Evolutionary conservation across 495 filamentous ascomycete genomes (phyloP), one percentile per base, ranked within the genome.

Genomic region (Talaromyces thailandensis): DNA sequence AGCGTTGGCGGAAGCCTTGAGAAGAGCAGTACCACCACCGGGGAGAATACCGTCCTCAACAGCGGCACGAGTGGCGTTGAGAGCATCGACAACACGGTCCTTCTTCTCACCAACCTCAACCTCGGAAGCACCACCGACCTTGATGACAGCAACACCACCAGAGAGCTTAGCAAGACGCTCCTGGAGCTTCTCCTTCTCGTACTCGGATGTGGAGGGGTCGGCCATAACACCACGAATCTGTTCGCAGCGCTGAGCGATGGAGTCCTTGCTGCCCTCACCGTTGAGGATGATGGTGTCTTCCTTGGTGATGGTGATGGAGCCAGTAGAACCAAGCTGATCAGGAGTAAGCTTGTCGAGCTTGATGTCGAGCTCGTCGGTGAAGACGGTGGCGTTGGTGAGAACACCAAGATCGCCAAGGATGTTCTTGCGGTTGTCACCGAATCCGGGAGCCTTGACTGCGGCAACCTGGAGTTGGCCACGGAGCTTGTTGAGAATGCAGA

Each of bases 181-280:
- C 78, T 98, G 94, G 62, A 98, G 89, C 86, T 98, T 98, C 87
- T 98, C 94, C 83, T 96, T 97, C 85, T 98, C 94, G 79, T 98
- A 98, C 69, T 98, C 95, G 64, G 92, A 96, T 64, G 94, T 98
- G 64, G 83, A 84, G 29, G 94, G 86, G 81, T 98, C 94, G 65
- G 77, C 82, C 86, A 97, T 96, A 77, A 96, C 92, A 66, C 92
- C 92, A 69, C 94, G 93, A 81, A 98, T 98, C 80, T 98, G 94
- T 79, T 98, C 94, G 79, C 93, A 98, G 70, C 94, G 89, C 81
- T 97, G 92, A 64, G 89, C 81, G 70, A 98, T 94, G 60, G 83
- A 76, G 71, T 98, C 94, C 83, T 98, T 98, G 85, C 80, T 89
- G 62, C 94, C 94, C 70, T 98, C 94, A 57, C 94, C 94, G 77